These are phyloP conservation scores for Xanthoparmelia taractica DNA, from an alignment of 495 filamentous ascomycete species.

Conservation along the genomic window DNA sequence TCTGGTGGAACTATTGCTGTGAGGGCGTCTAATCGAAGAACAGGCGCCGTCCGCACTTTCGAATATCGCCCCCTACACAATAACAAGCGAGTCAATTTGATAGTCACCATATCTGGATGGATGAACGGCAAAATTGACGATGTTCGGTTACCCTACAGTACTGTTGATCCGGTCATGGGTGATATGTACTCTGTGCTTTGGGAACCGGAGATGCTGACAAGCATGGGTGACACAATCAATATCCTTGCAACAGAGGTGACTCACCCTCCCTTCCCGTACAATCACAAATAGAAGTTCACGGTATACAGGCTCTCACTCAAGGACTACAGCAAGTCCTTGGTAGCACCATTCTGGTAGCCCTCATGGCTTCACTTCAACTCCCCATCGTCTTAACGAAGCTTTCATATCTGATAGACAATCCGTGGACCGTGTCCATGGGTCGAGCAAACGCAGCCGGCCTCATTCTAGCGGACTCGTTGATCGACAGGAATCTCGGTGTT, in stretches of 20 bases:
- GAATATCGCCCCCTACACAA: conserved; percentile 96
- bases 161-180: conserved; percentile 94
- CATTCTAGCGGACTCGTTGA: conserved; percentile 92
- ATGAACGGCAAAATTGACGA: conserved; percentile 98
- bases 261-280: not conserved
- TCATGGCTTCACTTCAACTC: conserved; percentile 92
- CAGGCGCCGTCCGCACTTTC: conserved; percentile 87
- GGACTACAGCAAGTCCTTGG: conserved; percentile 93
- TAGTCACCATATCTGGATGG: conserved; percentile 94
- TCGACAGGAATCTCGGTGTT: conserved; percentile 83
- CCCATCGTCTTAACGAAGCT: conserved; percentile 91
- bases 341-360: conserved; percentile 72
- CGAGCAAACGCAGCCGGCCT: conserved; percentile 80
- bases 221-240: conserved; percentile 96
- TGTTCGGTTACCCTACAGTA: conserved; percentile 89
- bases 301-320: conserved; percentile 69
- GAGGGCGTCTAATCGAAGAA: conserved; percentile 75
- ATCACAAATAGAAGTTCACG: not conserved
- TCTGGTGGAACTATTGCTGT: conserved; percentile 80
- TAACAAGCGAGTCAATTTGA: conserved; percentile 93
- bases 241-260: conserved; percentile 79
- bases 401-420: conserved; percentile 95
- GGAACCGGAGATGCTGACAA: conserved; percentile 96
- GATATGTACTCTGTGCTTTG: conserved; percentile 96
- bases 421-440: conserved; percentile 90